phyloP scores from a whole-genome alignment of 2,329 filamentous ascomycete species.

The Fusarium citri region DNA sequence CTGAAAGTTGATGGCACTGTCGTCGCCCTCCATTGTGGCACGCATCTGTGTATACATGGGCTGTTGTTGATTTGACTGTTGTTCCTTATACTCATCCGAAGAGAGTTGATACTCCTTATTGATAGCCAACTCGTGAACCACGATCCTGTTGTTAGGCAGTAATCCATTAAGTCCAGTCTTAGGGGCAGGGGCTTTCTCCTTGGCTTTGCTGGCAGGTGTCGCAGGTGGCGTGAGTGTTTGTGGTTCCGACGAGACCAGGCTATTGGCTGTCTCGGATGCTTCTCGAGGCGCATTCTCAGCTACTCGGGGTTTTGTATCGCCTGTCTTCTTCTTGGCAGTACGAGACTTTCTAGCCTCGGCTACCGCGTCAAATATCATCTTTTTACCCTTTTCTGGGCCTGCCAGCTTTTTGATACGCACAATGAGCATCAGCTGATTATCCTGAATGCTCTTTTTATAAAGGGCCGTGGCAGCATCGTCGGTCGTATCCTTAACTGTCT shows the following conservation, averaged over 20 bases:
- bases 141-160: slow-evolving; percentile 78
- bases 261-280: slow-evolving; percentile 53
- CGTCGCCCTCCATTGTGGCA: slow-evolving; percentile 73
- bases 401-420: slow-evolving; percentile 83
- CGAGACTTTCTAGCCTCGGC: slow-evolving; percentile 75
- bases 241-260: slow-evolving; percentile 55
- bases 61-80: slow-evolving; percentile 61
- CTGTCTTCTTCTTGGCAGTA: slow-evolving; percentile 72
- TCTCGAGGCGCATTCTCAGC: slow-evolving; percentile 60
- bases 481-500: slow-evolving; percentile 82
- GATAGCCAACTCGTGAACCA: slow-evolving; percentile 84
- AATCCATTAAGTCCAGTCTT: slow-evolving; percentile 61
- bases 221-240: slow-evolving; percentile 67
- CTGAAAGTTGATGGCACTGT: slow-evolving; percentile 71
- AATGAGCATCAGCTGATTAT: slow-evolving; percentile 83
- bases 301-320: slow-evolving; percentile 77
- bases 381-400: slow-evolving; percentile 76
- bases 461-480: slow-evolving; percentile 78
- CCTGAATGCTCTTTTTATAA: slow-evolving; percentile 83
- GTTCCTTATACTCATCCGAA: slow-evolving; percentile 68
- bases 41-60: slow-evolving; percentile 68
- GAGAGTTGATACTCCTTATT: slow-evolving; percentile 83
- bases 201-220: slow-evolving; percentile 58
- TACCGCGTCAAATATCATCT: slow-evolving; percentile 79
- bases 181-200: slow-evolving; percentile 52